Percentiles rank a stretch among this genome's conserved stretches.
phyloP scores from a whole-genome alignment of 208 protist species.

The Naegleria lovaniensis region DNA sequence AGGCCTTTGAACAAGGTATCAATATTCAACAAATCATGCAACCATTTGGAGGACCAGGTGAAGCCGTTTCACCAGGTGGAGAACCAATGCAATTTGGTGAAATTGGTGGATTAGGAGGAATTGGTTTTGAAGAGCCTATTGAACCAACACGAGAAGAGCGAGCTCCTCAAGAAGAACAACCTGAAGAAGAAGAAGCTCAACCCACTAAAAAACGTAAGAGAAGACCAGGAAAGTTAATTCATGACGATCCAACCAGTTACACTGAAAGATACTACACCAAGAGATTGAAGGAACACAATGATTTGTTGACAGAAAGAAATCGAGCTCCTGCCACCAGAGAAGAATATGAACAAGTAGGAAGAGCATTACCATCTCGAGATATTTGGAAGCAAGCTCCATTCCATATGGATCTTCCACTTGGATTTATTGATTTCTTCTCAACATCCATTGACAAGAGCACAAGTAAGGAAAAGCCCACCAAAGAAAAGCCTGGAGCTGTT shows the following conservation, averaged over 20 bases:
- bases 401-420: not conserved
- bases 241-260: not conserved
- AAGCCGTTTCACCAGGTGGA: not conserved
- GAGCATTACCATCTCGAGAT: not conserved
- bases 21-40: not conserved
- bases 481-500: too few species aligned
- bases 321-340: not conserved
- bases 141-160: not conserved
- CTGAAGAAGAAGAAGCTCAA: not conserved
- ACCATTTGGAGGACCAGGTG: not conserved
- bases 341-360: not conserved
- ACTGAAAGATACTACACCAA: not conserved
- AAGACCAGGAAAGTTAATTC: not conserved
- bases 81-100: not conserved
- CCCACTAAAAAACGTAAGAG: not conserved
- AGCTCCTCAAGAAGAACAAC: not conserved
- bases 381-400: not conserved
- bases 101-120: not conserved
- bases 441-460: not conserved
- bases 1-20: not conserved
- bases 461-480: not conserved
- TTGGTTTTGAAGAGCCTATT: not conserved
- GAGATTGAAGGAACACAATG: not conserved
- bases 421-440: not conserved
- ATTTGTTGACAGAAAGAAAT: not conserved